Evolutionary conservation across 2,329 filamentous ascomycete genomes (phyloP).

Genomic region (Ceratocystis papillata): DNA sequence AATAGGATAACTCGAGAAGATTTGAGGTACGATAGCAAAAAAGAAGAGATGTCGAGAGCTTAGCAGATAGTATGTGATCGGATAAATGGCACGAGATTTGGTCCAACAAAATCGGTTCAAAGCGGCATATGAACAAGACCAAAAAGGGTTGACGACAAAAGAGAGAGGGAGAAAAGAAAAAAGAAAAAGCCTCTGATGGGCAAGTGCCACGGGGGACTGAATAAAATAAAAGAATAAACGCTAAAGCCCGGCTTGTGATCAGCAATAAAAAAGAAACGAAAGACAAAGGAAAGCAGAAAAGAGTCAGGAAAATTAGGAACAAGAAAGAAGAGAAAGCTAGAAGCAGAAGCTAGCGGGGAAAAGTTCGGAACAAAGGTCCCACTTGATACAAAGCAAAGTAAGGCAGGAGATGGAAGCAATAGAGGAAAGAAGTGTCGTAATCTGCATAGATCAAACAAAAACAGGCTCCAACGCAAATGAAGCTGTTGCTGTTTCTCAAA

Average conservation of each 20-base stretch:
- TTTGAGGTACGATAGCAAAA: not conserved
- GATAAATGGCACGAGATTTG: conserved; percentile 8
- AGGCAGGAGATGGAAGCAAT: not conserved
- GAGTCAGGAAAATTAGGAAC: not conserved
- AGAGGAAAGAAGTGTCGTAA: conserved; percentile 6
- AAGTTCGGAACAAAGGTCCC: conserved; percentile 11
- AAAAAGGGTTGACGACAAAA: not conserved
- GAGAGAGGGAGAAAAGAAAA: not conserved
- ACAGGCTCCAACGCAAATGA: conserved; percentile 8
- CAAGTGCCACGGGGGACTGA: not conserved
- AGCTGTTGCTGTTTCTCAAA: conserved; percentile 7
- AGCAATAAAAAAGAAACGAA: not conserved
- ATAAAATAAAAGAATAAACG: not conserved
- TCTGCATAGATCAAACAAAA: conserved; percentile 12
- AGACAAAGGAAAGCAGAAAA: not conserved
- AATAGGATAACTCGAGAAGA: not conserved
- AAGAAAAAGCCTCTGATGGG: not conserved
- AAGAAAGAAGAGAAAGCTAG: conserved; percentile 6
- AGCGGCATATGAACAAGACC: not conserved
- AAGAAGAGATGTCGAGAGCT: not conserved
- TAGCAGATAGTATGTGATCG: not conserved
- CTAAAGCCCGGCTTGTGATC: conserved; percentile 7
- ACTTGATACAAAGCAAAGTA: conserved; percentile 10
- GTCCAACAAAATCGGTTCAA: not conserved
- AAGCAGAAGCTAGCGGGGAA: conserved; percentile 10